Conservation (phyloP, 2,329 filamentous ascomycete species). For the Sarocladium strictum region DNA sequence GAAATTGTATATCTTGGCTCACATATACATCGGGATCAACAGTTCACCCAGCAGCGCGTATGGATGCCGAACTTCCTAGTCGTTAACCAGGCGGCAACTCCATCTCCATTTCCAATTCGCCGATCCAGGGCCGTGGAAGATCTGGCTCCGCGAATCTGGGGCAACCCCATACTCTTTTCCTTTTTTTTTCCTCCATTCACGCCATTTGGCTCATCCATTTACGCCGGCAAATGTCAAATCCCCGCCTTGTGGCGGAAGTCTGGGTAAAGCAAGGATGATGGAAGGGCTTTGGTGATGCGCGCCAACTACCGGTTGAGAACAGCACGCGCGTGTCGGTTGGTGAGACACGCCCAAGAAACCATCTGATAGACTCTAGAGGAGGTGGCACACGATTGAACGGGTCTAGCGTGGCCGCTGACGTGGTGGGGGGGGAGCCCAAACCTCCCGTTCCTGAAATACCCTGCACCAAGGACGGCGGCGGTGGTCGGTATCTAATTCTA, state of each 20-base stretch:
- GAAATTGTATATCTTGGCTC: too few relatives aligned
- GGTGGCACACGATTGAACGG: too few relatives aligned
- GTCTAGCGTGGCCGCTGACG: constrained; percentile 2
- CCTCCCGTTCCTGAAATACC: background rate
- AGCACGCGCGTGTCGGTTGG: background rate
- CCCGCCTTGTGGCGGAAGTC: background rate
- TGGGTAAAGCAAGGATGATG: background rate
- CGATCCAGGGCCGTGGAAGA: constrained; percentile 5
- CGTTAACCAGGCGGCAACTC: background rate
- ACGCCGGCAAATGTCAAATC: background rate
- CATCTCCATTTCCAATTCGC: background rate
- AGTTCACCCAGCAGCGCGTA: background rate
- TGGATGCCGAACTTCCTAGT: background rate
- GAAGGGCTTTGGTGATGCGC: background rate
- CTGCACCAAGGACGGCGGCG: constrained; percentile 1
- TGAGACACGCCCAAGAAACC: background rate
- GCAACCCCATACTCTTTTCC: background rate
- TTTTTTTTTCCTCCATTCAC: constrained; percentile 1
- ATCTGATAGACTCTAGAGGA: too few relatives aligned
- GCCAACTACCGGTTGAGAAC: background rate
- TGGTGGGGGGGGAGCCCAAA: background rate
- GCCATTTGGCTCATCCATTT: too few relatives aligned
- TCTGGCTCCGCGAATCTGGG: constrained; percentile 5
- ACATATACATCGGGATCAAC: too few relatives aligned
- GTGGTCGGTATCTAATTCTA: background rate